Evolutionary conservation across 495 filamentous ascomycete species (phyloP).

Genomic region (Daldinia loculata): DNA sequence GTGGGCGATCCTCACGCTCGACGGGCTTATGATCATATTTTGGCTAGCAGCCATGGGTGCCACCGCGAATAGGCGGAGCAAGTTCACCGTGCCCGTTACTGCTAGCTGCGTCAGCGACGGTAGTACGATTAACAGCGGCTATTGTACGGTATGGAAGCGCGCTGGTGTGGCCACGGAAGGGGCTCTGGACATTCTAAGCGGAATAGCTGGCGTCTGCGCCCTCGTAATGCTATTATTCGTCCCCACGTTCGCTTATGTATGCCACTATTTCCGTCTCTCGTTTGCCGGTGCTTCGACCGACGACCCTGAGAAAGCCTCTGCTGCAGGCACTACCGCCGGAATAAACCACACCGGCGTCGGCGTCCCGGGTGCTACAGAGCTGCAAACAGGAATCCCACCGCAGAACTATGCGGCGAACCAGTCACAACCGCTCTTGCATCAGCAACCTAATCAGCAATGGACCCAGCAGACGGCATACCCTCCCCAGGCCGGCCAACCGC

Average conservation of each 20-base stretch:
- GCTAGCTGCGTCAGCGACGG: conserved; percentile 52
- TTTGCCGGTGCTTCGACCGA: conserved; percentile 41
- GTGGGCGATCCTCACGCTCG: conserved; percentile 56
- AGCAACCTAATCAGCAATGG: conserved; percentile 43
- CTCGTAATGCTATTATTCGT: conserved; percentile 56
- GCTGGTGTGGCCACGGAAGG: conserved; percentile 43
- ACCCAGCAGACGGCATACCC: conserved; percentile 37
- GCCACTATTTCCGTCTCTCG: conserved; percentile 52
- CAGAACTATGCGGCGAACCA: conserved; percentile 25
- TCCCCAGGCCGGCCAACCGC: conserved; percentile 35
- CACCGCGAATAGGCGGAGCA: conserved; percentile 51
- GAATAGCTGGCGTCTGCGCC: conserved; percentile 56
- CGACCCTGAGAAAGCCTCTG: conserved; percentile 50
- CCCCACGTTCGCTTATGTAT: conserved; percentile 54
- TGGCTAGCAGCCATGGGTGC: conserved; percentile 59
- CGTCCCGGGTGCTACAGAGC: conserved; percentile 24
- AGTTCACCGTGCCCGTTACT: conserved; percentile 47
- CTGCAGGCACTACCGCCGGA: conserved; percentile 24
- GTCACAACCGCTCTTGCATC: conserved; percentile 5
- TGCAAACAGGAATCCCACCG: conserved; percentile 36
- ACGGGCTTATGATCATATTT: conserved; percentile 56
- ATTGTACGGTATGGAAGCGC: conserved; percentile 45
- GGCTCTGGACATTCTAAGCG: conserved; percentile 47
- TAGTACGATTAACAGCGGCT: conserved; percentile 47
- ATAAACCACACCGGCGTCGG: conserved; percentile 5